Base-by-base conservation (phyloP, 2,329 filamentous ascomycete species). In the Trichoderma atrobrunneum region DNA sequence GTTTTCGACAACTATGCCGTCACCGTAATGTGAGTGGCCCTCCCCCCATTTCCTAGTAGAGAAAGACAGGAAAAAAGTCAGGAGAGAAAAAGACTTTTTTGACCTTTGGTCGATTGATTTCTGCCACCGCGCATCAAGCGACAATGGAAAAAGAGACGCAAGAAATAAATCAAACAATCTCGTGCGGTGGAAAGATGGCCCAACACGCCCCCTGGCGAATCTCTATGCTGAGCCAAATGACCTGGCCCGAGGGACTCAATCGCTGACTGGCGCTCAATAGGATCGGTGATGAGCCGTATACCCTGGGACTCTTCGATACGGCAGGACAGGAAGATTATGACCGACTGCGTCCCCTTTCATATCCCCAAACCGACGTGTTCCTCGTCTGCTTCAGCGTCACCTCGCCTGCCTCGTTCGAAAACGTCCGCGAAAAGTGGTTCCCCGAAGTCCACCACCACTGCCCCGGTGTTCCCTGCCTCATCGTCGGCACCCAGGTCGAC, bases 1-100 rank as follows among this genome's bases (percentile, higher is more conserved):
- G 96, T 99, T 75, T 99, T 99, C 84, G 96, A 99, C 84, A 99
- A 99, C 86, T 99, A 99, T 89, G 96, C 96, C 72, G 96, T 99
- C 82, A 99, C 96, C 76, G 96, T 99, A 77, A 99, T 99, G 96
- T 98, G 88, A 91, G 94, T 91, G 71, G 73, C 51, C 16, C 51
- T n/a, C 36, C 14, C 51, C 48, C 72, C 73, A 71, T 73, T 74
- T 57, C 21, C 7, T 39, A 16, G 18, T n/a, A 36, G 21, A 21
- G 18, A 32, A 32, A 26, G 6, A 51, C n/a, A 11, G 18, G n/a
- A 51, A 66, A 66, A 26, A 60, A 39, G 14, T 16, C 8, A 26
- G 54, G 36, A 48, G 16, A 24, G 28, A 34, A 32, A 4, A n/a
- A 28, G 34, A 30, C 24, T 11, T 69, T 69, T 60, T 61, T 56